Conservation (phyloP, 75 land plant species). For the Larix kaempferi region DNA sequence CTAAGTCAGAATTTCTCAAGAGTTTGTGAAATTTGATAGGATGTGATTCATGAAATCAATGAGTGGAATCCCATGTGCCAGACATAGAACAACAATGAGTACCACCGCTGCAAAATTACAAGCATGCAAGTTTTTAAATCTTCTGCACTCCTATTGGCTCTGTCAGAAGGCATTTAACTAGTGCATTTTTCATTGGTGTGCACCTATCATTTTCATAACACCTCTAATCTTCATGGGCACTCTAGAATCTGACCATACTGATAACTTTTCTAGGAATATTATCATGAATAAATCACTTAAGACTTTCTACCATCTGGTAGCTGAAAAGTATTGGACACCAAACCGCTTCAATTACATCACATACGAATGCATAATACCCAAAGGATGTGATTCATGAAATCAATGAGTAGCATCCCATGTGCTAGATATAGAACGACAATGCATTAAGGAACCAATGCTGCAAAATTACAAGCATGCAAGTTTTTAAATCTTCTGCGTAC, state of each 20-base stretch:
- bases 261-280: neutral
- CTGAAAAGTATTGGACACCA: neutral
- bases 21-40: neutral
- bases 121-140: neutral
- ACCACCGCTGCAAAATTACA: neutral
- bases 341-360: neutral
- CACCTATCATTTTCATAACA: neutral
- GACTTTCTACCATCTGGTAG: neutral
- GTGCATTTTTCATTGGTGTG: neutral
- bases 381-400: neutral
- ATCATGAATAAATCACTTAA: neutral
- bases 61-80: neutral
- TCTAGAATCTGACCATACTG: neutral
- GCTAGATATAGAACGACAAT: neutral
- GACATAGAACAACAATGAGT: neutral
- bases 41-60: neutral
- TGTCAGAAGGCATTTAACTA: neutral
- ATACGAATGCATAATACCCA: neutral
- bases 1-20: too few species aligned
- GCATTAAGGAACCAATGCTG: neutral
- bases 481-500: neutral
- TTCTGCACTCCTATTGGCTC: neutral
- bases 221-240: neutral
- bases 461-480: neutral
- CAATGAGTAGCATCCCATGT: neutral